Evolutionary conservation across 1,139 yeast genomes (phyloP), one percentile per base, ranked within the genome.

Genomic region (Taiozyma sp.): DNA sequence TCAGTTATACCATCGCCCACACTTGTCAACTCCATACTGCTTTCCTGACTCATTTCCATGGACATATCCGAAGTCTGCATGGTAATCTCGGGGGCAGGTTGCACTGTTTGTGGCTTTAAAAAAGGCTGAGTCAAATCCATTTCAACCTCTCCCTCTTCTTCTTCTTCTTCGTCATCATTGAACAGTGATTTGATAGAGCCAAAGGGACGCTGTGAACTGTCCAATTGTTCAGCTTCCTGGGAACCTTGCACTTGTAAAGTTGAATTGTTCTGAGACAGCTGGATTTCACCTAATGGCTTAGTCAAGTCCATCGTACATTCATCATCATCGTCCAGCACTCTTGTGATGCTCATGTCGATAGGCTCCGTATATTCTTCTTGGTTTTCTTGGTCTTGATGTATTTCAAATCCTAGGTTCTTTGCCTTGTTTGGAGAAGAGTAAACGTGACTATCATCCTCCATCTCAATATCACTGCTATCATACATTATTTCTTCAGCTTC

Each of bases 221-320:
- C 45, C 12, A 52, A 43, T 4, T 24, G 27, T 19, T 40, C 14
- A 5, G 43, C 3, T 23, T 40, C 30, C 10, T 40, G 43, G 5
- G 29, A 40, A 5, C 24, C 29, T 24, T 9, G 41, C 10, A 8
- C 39, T 32, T n/a, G 55, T 49, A 29, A 46, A 47, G 23, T 23
- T 28, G 23, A 22, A 8, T 24, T 32, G 27, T 27, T 40, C 16
- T 32, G 50, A 16, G 53, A 16, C 38, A 49, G 50, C 43, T 57
- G 58, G 22, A 62, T 61, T 10, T 44, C 46, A n/a, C 64, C 62
- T 47, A 62, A 49, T 2, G 60, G 61, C 32, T 58, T 60, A 0
- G 69, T 66, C 41, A 67, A 58, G 9, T 67, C 70, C 70, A 67
- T 67, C 0, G 70, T 65, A 23, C 58, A 62, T 10, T 60, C 62